Evolutionary conservation across 2,329 filamentous ascomycete species (phyloP).

Genomic region (Talaromyces sp.): DNA sequence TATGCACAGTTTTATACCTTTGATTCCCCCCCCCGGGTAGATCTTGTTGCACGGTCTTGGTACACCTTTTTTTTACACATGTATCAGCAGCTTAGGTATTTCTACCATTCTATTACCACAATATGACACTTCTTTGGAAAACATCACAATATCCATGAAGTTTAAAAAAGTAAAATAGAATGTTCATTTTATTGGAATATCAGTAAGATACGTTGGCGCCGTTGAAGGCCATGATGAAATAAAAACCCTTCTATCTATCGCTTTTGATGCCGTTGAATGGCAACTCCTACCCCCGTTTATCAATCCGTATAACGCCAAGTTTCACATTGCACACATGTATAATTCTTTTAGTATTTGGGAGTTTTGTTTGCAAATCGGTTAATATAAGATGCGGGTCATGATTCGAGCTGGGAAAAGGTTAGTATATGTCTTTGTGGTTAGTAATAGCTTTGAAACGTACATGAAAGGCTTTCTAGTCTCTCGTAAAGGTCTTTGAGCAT

Average conservation of each 20-base stretch:
- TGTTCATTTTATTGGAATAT: background rate
- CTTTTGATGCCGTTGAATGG: slow-evolving; percentile 8
- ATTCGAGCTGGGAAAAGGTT: slow-evolving; percentile 32
- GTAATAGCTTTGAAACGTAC: slow-evolving; percentile 45
- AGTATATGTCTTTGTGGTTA: slow-evolving; percentile 10
- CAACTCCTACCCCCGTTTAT: slow-evolving; percentile 1
- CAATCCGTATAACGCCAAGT: background rate
- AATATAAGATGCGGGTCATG: slow-evolving; percentile 43
- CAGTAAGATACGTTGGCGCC: background rate
- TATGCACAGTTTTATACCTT: background rate
- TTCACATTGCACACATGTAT: background rate
- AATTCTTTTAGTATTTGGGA: background rate
- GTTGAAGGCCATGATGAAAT: slow-evolving; percentile 10
- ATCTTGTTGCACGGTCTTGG: background rate
- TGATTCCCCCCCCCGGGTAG: background rate
- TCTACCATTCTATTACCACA: background rate
- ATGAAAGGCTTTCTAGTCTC: slow-evolving; percentile 71
- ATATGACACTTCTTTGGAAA: background rate
- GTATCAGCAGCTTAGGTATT: background rate
- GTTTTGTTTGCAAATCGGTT: slow-evolving; percentile 6
- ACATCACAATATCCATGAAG: background rate
- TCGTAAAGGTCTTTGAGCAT: slow-evolving; percentile 86
- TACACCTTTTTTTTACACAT: slow-evolving; percentile 3
- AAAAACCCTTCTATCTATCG: background rate
- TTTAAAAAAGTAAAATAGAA: background rate